Percentiles rank a stretch among this genome's conserved stretches.
These are phyloP conservation scores for Daldinia bambusicola DNA, from an alignment of 495 filamentous ascomycete species.

Conservation along the genomic window DNA sequence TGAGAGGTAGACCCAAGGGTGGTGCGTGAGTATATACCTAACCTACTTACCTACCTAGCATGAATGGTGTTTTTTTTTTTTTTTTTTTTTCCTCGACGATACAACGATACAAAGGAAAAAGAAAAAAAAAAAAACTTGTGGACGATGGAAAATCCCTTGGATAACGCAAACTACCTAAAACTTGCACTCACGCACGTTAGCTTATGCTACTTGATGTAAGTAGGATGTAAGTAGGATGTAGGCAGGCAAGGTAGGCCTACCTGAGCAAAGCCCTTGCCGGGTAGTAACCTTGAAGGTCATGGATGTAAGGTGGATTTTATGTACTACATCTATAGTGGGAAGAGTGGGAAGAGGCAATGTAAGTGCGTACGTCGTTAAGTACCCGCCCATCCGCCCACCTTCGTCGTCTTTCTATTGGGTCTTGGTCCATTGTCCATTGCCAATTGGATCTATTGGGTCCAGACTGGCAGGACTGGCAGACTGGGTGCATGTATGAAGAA, in stretches of 20 bases:
- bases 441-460: conserved; percentile 3
- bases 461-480: background rate
- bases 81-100: background rate
- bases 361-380: conserved; percentile 12
- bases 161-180: conserved; percentile 45
- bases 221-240: conserved; percentile 3
- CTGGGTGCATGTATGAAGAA: conserved; percentile 21
- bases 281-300: conserved; percentile 18
- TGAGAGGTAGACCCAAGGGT: conserved; percentile 3
- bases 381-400: conserved; percentile 30
- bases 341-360: background rate
- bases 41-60: background rate
- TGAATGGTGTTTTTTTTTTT: background rate
- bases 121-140: conserved; percentile 21
- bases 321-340: background rate
- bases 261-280: background rate
- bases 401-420: background rate
- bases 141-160: conserved; percentile 39
- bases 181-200: conserved; percentile 42
- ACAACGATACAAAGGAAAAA: too few relatives aligned
- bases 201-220: conserved; percentile 23
- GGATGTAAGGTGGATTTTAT: conserved; percentile 22
- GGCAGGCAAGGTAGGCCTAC: conserved; percentile 5
- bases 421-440: background rate
- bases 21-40: background rate